A percentile compares a stretch with the other conserved stretches of the same genome.
phyloP scores from a whole-genome alignment of 1,284 basidiomycete genomes.

The Tausonia pullulans region DNA sequence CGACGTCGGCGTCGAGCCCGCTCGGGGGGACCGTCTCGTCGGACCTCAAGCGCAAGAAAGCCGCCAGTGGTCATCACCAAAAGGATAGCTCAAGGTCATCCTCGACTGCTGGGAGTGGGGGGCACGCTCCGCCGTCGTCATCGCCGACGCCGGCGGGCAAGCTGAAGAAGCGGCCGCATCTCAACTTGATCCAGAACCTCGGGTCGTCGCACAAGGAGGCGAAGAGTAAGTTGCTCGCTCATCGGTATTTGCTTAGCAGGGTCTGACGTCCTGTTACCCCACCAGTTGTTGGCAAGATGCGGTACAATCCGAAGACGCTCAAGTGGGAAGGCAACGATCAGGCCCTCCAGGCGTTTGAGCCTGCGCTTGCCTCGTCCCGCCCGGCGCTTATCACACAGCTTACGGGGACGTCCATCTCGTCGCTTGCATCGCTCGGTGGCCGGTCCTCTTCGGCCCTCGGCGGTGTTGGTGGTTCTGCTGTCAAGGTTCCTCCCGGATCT shows the following conservation, averaged over 20 bases:
- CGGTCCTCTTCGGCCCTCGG: background rate
- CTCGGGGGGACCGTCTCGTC: background rate
- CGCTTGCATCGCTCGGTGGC: slow-evolving; percentile 1
- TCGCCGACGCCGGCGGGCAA: slow-evolving; percentile 7
- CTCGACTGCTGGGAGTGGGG: slow-evolving; percentile 16
- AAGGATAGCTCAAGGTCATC: background rate
- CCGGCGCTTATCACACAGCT: slow-evolving; percentile 90
- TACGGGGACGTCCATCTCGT: slow-evolving; percentile 61
- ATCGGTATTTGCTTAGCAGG: background rate
- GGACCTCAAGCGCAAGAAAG: slow-evolving; percentile 16
- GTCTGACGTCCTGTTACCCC: too few relatives aligned
- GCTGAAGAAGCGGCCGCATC: slow-evolving; percentile 53
- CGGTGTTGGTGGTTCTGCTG: background rate
- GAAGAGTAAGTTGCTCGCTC: background rate
- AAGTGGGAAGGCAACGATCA: slow-evolving; percentile 97
- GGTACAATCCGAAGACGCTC: slow-evolving; percentile 77
- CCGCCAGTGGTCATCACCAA: background rate
- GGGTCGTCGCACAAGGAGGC: slow-evolving; percentile 50
- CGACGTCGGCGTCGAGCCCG: too few relatives aligned
- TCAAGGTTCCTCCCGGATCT: slow-evolving; percentile 12
- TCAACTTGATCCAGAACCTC: slow-evolving; percentile 76
- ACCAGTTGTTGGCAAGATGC: slow-evolving; percentile 84
- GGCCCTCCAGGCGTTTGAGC: slow-evolving; percentile 77
- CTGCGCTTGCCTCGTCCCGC: slow-evolving; percentile 67
- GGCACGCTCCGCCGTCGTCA: too few relatives aligned